Base-by-base conservation (phyloP, 2,329 filamentous ascomycete species). In the Nothopassalora personata region DNA sequence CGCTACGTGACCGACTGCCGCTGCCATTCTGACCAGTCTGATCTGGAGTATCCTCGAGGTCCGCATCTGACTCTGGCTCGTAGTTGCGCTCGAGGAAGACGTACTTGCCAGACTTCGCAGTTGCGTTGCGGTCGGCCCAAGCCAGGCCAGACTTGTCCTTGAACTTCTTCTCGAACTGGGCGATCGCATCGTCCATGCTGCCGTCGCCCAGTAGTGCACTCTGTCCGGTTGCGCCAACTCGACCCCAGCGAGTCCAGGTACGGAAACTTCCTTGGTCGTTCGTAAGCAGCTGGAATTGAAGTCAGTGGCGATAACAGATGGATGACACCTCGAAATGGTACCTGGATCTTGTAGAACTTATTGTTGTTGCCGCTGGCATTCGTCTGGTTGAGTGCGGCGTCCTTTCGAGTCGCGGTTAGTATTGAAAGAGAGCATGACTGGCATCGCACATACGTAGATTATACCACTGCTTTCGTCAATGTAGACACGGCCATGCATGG, bases 71-170 rank as follows among this genome's bases (percentile, higher is more conserved):
- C 59, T 90, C 87, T 0, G 84, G 81, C 52, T 88, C 84, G 70
- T 95, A 96, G 69, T 83, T 88, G 46, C 83, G 83, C 75, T 95
- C 90, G 10, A 96, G 81, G 70, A 91, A 96, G 2, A 87, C 87
- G 68, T 34, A 96, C 69, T 89, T 85, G 0, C 81, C 73, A 11
- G 74, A 74, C 67, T 83, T 88, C 0, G 89, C 85, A 2, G 80
- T 72, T 0, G 80, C 73, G 2, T 72, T 74, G 5, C 82, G 75
- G 54, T 83, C 69, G 5, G 72, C 73, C 82, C 81, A 84, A 2
- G 64, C 72, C 10, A 81, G 72, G 8, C 81, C 81, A 3, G 80
- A 77, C 65, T 85, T 84, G 58, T 79, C 79, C 60, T 78, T 82
- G 74, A 85, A 85, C 64, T 84, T 85, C 61, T 78, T 80, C 52